Conservation (phyloP, 2,329 filamentous ascomycete species). For the Exophiala bonariae region DNA sequence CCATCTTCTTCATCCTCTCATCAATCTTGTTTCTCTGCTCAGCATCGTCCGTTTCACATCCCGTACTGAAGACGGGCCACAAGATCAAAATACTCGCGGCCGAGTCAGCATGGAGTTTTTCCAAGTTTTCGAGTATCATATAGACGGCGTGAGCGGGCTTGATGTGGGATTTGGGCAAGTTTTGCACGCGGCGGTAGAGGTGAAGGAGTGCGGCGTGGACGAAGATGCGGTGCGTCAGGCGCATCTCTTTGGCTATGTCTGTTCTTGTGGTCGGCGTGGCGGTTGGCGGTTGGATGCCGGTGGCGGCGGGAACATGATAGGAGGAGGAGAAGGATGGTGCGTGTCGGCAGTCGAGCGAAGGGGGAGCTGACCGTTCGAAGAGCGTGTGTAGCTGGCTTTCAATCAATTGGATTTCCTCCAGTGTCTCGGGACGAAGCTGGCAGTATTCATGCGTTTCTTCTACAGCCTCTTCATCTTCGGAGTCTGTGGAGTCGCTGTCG, state of each 20-base stretch:
- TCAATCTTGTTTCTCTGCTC: constrained; percentile 26
- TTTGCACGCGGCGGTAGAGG: constrained; percentile 31
- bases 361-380: background rate
- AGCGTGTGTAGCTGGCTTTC: background rate
- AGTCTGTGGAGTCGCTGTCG: background rate
- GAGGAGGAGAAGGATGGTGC: background rate
- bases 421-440: background rate
- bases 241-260: constrained; percentile 29
- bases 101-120: constrained; percentile 26
- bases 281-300: constrained; percentile 49
- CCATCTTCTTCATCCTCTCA: constrained; percentile 32
- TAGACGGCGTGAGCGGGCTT: constrained; percentile 26
- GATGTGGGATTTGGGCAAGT: constrained; percentile 21
- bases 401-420: background rate
- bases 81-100: constrained; percentile 32
- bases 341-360: background rate
- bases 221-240: constrained; percentile 30
- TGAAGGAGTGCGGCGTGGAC: constrained; percentile 31
- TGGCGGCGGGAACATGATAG: constrained; percentile 38
- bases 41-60: constrained; percentile 29
- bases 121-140: constrained; percentile 25
- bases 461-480: background rate
- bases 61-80: constrained; percentile 36
- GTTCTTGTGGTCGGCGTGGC: constrained; percentile 36
- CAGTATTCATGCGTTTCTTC: background rate